Conservation (phyloP, 495 filamentous ascomycete species). For the Neurospora tetrasperma region DNA sequence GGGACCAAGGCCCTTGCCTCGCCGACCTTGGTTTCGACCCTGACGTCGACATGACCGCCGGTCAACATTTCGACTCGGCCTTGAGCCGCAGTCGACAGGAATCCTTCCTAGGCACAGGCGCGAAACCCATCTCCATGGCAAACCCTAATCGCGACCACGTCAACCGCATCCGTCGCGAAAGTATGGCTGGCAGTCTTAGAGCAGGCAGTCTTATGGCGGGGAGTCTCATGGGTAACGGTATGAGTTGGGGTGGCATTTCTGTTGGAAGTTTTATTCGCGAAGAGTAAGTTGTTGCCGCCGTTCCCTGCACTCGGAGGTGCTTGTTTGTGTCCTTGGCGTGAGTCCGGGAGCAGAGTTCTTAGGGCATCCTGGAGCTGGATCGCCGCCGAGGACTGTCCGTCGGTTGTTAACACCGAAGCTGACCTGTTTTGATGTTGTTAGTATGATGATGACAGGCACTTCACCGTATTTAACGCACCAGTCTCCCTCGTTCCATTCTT, state of each 20-base stretch:
- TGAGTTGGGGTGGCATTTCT: conserved; percentile 97
- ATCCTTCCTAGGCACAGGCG: conserved; percentile 67
- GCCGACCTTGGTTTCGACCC: conserved; percentile 21
- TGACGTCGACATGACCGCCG: conserved; percentile 52
- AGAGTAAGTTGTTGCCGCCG: conserved; percentile 61
- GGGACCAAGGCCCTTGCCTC: conserved; percentile 7
- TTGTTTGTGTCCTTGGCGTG: conserved; percentile 1
- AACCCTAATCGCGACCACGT: conserved; percentile 61
- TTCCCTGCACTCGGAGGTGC: conserved; percentile 4
- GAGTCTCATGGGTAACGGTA: conserved; percentile 58
- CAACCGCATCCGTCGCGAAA: conserved; percentile 63
- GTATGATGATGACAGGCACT: conserved; percentile 92
- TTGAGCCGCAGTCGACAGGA: conserved; percentile 52
- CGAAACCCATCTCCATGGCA: conserved; percentile 77
- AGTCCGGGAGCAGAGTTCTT: conserved; percentile 1
- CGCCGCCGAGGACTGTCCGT: conserved; percentile 1
- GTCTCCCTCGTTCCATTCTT: conserved; percentile 92
- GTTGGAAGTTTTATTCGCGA: conserved; percentile 95
- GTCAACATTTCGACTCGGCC: conserved; percentile 45
- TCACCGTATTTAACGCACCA: conserved; percentile 77
- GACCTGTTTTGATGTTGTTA: conserved; percentile 29
- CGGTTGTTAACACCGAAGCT: conserved; percentile 9
- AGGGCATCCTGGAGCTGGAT: not conserved
- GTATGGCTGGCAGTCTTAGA: conserved; percentile 59
- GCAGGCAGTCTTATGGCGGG: not conserved